phyloP scores from a whole-genome alignment of 495 filamentous ascomycete species.

The Cenococcum geophilum region DNA sequence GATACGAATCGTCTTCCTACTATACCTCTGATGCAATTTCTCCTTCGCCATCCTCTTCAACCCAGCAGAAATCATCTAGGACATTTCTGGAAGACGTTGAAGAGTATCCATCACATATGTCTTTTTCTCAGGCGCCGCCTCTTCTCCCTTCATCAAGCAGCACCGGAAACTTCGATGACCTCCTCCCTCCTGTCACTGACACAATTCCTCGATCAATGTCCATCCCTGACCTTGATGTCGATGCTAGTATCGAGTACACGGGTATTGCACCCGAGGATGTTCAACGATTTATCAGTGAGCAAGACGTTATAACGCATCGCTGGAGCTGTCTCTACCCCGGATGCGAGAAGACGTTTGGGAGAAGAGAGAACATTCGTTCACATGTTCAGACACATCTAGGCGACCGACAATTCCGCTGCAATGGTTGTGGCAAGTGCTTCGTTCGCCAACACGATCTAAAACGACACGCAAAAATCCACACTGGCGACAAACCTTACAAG shows the following conservation, averaged over 20 bases:
- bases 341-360: constrained; percentile 78
- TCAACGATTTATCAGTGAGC: constrained; percentile 72
- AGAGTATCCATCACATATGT: constrained; percentile 18
- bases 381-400: constrained; percentile 97
- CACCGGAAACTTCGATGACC: constrained; percentile 2
- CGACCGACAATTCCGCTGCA: constrained; percentile 86
- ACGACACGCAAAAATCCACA: constrained; percentile 93
- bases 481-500: constrained; percentile 82
- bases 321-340: constrained; percentile 79
- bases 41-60: constrained; percentile 31
- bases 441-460: constrained; percentile 96
- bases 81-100: constrained; percentile 26
- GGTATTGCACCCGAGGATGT: constrained; percentile 86
- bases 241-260: constrained; percentile 51
- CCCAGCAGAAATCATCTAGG: constrained; percentile 21
- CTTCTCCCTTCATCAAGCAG: constrained; percentile 8
- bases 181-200: constrained; percentile 34
- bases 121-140: constrained; percentile 17
- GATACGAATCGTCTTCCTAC: constrained; percentile 39
- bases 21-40: constrained; percentile 32
- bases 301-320: constrained; percentile 65
- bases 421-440: constrained; percentile 85
- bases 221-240: constrained; percentile 41
- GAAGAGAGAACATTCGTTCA: constrained; percentile 96
- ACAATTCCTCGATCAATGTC: constrained; percentile 40